phyloP scores from a whole-genome alignment of 2,329 filamentous ascomycete species.

The Aspergillus ochraceoroseus region DNA sequence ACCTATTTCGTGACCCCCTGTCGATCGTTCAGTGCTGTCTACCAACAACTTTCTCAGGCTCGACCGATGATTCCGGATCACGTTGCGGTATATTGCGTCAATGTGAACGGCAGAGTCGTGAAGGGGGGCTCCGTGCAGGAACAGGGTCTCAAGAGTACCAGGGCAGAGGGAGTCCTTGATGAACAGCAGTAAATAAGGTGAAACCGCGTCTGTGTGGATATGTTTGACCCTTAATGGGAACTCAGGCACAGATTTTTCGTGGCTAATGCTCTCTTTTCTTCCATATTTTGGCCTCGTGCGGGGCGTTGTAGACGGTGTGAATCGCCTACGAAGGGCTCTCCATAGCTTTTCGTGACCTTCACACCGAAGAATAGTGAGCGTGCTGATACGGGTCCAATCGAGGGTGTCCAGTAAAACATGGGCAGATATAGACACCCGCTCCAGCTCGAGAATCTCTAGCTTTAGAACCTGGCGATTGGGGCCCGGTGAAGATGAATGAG shows the following conservation, averaged over 20 bases:
- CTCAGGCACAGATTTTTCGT: slow-evolving; percentile 34
- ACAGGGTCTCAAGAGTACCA: slow-evolving; percentile 72
- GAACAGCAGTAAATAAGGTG: slow-evolving; percentile 64
- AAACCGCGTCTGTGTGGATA: slow-evolving; percentile 69
- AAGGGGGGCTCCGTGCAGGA: slow-evolving; percentile 62
- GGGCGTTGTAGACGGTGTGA: slow-evolving; percentile 42
- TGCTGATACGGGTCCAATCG: slow-evolving; percentile 69
- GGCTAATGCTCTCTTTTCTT: slow-evolving; percentile 6
- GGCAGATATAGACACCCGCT: slow-evolving; percentile 68
- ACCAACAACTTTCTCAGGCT: slow-evolving; percentile 70
- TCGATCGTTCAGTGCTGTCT: slow-evolving; percentile 60
- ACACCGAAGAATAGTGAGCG: slow-evolving; percentile 69
- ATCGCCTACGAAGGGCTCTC: slow-evolving; percentile 64
- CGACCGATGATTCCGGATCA: slow-evolving; percentile 63
- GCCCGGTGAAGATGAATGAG: slow-evolving; percentile 1
- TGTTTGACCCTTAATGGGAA: slow-evolving; percentile 65
- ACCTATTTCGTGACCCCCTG: slow-evolving; percentile 36
- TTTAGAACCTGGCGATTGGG: slow-evolving; percentile 48
- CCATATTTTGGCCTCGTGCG: slow-evolving; percentile 9
- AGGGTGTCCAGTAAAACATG: slow-evolving; percentile 64
- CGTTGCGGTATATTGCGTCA: slow-evolving; percentile 65
- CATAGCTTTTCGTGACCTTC: slow-evolving; percentile 68
- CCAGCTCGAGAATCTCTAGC: slow-evolving; percentile 68
- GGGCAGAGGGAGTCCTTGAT: slow-evolving; percentile 72
- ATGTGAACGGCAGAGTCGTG: slow-evolving; percentile 59